Percentiles rank a stretch among this genome's conserved stretches.
Evolutionary conservation across 805 yeast genomes (phyloP).

Genomic region (Spathaspora boniae): DNA sequence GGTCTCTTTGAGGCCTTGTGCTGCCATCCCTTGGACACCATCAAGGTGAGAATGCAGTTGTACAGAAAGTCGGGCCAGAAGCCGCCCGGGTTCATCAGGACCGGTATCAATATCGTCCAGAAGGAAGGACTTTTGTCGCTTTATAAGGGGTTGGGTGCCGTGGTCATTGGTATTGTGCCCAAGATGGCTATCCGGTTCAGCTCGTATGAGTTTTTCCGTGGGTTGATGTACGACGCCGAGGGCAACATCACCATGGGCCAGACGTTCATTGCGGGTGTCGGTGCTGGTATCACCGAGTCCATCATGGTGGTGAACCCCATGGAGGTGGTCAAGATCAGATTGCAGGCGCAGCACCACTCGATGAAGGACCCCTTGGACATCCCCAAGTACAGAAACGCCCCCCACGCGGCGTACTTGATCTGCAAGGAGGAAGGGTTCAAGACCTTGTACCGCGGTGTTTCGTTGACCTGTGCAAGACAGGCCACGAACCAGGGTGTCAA

Average conservation of each 20-base stretch:
- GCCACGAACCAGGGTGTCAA: conserved; percentile 98
- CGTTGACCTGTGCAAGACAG: conserved; percentile 95
- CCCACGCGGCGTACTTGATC: conserved; percentile 82
- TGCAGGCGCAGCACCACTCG: conserved; percentile 93
- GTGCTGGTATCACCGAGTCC: conserved; percentile 97
- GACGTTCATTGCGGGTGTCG: conserved; percentile 89
- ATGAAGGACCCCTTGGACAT: conserved; percentile 76
- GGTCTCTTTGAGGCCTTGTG: conserved; percentile 96
- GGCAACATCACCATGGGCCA: conserved; percentile 67
- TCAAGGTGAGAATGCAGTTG: conserved; percentile 95
- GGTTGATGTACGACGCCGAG: conserved; percentile 58
- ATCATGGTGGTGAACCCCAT: conserved; percentile 92
- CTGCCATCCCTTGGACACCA: conserved; percentile 97
- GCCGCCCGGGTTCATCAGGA: conserved; percentile 81
- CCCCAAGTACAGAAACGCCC: conserved; percentile 89
- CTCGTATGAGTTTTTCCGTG: conserved; percentile 85
- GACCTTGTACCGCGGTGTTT: conserved; percentile 90
- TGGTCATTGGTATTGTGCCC: conserved; percentile 94
- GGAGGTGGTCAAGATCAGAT: conserved; percentile 94
- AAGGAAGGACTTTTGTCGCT: conserved; percentile 83
- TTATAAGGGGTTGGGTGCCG: conserved; percentile 96
- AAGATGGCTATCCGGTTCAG: conserved; percentile 97
- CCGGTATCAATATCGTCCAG: conserved; percentile 74
- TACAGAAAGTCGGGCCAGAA: conserved; percentile 68
- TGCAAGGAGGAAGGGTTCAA: conserved; percentile 87